Base-by-base conservation (phyloP, 2,329 filamentous ascomycete genomes). In the Pleomassaria siparia region DNA sequence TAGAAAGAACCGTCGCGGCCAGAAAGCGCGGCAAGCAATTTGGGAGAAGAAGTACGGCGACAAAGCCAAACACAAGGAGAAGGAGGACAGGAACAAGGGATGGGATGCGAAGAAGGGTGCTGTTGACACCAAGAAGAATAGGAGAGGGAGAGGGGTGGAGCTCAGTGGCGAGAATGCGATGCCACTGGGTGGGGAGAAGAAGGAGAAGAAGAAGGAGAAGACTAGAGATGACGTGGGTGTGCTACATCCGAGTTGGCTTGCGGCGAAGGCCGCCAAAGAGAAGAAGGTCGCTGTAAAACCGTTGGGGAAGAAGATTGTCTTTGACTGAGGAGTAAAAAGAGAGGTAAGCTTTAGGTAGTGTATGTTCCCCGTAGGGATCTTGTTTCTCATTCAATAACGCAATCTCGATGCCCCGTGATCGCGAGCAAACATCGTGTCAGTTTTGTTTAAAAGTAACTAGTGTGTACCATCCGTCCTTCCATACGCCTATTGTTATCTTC, bases 21-120 rank as follows among this genome's bases (percentile, higher is more conserved):
- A 95, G 71, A 80, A 84, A 35, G 87, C 86, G n/a, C 82, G 89
- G 8, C 87, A 88, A 64, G 82, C 84, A 20, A 87, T 94, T 49
- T 88, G 84, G 76, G 88, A 92, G 74, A 86, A 89, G 73, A 92
- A 91, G 64, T 92, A 80, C 66, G 88, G 88, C 41, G 76, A 79
- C 12, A 78, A 80, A 52, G 89, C 89, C 1, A 87, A 85, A 57
- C 88, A 91, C 61, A 40, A 85, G 2, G 67, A 84, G 35, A 75
- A 77, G 10, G 63, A 63, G 28, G 71, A 63, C 8, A 55, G 77
- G 35, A 76, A 82, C 56, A 67, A 70, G 28, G 82, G 80, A 2
- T 85, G 83, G 81, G 83, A 85, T 69, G 56, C 75, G 4, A 78
- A 80, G 49, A 71, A 76, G 25, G 83, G 83, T 9, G 83, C 83